Evolutionary conservation across 441 rosid species (phyloP), one percentile per base, ranked within the genome.

Genomic region (Erysimum pusillum): DNA sequence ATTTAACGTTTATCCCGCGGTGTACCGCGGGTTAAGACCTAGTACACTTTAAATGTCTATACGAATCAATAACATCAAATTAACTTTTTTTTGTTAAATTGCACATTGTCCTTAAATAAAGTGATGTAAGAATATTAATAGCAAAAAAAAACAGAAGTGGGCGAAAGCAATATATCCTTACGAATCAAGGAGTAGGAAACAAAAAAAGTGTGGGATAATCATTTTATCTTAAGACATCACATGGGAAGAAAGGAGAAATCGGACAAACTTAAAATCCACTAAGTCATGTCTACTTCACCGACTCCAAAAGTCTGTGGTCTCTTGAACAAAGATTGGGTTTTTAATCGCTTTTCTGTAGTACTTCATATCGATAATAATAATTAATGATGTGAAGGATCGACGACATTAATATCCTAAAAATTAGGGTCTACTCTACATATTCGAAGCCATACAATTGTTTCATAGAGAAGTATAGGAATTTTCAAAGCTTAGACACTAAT

Each of bases 281-380:
- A 74, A 69, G 79, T 74, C 76, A 74, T 69, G 79, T 79, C 79
- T 63, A 56, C 73, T 79, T 74, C 82, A 74, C 67, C 67, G 62
- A 36, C 46, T 79, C 61, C 39, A 63, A 53, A 68, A 73, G 65
- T 61, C 22, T 78, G 73, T 71, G 73, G 76, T 65, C 67, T 77
- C 80, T 28, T 36, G 54, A 65, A 71, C 69, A 65, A 71, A 71
- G 60, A 71, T 77, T 77, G 60, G 69, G 46, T 10, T 73, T 38
- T 49, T 44, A 66, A 58, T 59, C 67, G 57, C 36, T 67, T 73
- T 60, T 52, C 42, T 17, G 42, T 31, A 10, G 14, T 7, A 60
- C 42, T 42, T 73, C 36, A 63, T 15, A 53, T 51, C 44, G 3
- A 31, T 28, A 42, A 36, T 35, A 60, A 67, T 45, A 54, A 69